Percentiles rank a stretch among this genome's conserved stretches.
phyloP scores from a whole-genome alignment of 495 filamentous ascomycete species.

The Aspergillus sclerotiicarbonarius region DNA sequence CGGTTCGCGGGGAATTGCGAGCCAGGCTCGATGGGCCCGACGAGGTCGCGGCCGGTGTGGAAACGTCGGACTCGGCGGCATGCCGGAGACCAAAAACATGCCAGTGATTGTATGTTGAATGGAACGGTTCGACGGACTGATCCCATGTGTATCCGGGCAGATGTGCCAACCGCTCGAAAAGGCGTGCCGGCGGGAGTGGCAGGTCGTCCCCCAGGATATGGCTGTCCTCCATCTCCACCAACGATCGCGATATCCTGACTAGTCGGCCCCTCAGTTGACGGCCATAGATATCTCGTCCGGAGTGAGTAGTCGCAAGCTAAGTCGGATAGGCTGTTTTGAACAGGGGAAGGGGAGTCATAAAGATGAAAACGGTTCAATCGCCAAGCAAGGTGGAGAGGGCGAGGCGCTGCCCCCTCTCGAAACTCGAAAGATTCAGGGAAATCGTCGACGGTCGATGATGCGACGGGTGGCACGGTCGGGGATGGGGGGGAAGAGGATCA shows the following conservation, averaged over 20 bases:
- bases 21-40: conserved; percentile 45
- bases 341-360: conserved; percentile 19
- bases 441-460: background rate
- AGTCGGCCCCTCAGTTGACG: conserved; percentile 20
- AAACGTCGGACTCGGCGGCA: conserved; percentile 36
- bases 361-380: conserved; percentile 22
- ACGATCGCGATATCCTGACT: conserved; percentile 19
- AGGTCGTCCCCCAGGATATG: conserved; percentile 56
- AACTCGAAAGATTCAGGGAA: background rate
- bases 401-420: conserved; percentile 1
- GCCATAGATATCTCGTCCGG: conserved; percentile 21
- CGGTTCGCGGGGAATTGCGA: conserved; percentile 46
- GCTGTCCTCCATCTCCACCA: conserved; percentile 39
- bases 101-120: conserved; percentile 83
- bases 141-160: conserved; percentile 77
- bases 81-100: conserved; percentile 56
- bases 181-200: conserved; percentile 64
- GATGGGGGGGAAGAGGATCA: background rate
- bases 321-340: conserved; percentile 10
- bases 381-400: conserved; percentile 21
- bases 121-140: conserved; percentile 64
- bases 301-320: conserved; percentile 4
- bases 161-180: conserved; percentile 70
- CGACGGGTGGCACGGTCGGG: background rate
- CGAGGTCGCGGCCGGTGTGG: conserved; percentile 46